A percentile compares a stretch with the other conserved stretches of the same genome.
These are phyloP conservation scores for Coelastrella sp. DNA, from an alignment of 139 green algal species.

Conservation along the genomic window DNA sequence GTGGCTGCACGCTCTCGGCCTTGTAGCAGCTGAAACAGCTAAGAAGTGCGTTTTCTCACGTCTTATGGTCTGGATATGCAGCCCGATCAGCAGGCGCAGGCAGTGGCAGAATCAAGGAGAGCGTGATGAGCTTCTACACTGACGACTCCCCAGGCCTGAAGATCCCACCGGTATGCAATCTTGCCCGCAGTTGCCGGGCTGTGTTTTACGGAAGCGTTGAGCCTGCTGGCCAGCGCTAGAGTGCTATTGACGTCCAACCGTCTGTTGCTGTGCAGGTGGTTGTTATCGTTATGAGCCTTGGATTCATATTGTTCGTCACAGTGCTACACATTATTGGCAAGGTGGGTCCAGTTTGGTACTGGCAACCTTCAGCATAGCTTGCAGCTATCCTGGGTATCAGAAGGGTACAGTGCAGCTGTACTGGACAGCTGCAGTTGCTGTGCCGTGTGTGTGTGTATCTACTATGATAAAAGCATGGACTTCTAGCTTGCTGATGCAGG, in stretches of 20 bases:
- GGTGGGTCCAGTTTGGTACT: slow-evolving; percentile 50
- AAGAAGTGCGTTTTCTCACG: neutral
- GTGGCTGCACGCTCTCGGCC: neutral
- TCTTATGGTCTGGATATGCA: neutral
- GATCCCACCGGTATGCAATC: slow-evolving; percentile 75
- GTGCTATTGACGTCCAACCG: neutral
- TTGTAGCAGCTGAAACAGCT: neutral
- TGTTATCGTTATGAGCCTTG: slow-evolving; percentile 81
- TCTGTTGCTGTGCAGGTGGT: slow-evolving; percentile 64
- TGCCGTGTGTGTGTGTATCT: no score
- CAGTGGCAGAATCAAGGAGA: slow-evolving; percentile 44
- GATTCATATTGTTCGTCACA: slow-evolving; percentile 85
- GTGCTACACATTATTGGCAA: slow-evolving; percentile 85
- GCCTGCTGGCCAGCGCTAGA: neutral
- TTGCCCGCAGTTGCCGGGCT: neutral
- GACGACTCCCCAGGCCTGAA: slow-evolving; percentile 84
- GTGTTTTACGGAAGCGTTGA: neutral
- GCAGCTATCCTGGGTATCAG: neutral
- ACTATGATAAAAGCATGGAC: no score
- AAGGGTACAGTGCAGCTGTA: no score
- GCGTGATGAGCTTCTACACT: slow-evolving; percentile 82
- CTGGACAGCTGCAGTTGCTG: no score
- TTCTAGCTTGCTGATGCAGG: no score
- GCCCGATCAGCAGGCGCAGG: slow-evolving; percentile 14
- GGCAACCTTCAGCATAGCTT: neutral